Evolutionary conservation across 2,329 filamentous ascomycete species (phyloP).

Genomic region (Cryphonectria carpinicola): DNA sequence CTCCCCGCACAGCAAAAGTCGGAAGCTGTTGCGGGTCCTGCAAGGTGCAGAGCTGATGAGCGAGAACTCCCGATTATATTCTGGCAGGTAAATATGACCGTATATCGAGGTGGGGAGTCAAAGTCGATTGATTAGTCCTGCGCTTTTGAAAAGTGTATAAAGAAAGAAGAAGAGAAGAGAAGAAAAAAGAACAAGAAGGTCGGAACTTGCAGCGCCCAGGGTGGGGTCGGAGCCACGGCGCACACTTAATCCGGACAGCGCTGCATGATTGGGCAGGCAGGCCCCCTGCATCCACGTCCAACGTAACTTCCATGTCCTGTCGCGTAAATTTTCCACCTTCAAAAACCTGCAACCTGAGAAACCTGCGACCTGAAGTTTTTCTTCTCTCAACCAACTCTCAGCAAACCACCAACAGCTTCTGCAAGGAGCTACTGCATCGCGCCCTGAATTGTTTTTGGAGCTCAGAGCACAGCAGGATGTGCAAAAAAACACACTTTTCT

Average conservation of each 20-base stretch:
- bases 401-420: background rate
- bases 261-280: background rate
- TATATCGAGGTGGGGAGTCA: conserved; percentile 52
- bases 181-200: conserved; percentile 30
- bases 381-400: conserved; percentile 1
- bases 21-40: conserved; percentile 15
- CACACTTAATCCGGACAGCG: conserved; percentile 7
- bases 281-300: background rate
- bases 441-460: background rate
- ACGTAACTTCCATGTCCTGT: conserved; percentile 1
- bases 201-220: background rate
- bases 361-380: background rate
- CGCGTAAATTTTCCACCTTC: conserved; percentile 22
- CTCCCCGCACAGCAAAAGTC: conserved; percentile 22
- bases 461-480: background rate
- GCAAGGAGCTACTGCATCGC: background rate
- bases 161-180: conserved; percentile 27
- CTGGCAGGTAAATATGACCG: conserved; percentile 67
- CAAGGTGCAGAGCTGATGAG: conserved; percentile 28
- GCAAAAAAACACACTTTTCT: background rate
- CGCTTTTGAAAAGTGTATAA: conserved; percentile 51
- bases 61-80: conserved; percentile 41
- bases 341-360: background rate
- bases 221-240: conserved; percentile 7
- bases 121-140: conserved; percentile 66